Conservation (phyloP, 2,329 filamentous ascomycete genomes). For the Verticillium tricorpus region DNA sequence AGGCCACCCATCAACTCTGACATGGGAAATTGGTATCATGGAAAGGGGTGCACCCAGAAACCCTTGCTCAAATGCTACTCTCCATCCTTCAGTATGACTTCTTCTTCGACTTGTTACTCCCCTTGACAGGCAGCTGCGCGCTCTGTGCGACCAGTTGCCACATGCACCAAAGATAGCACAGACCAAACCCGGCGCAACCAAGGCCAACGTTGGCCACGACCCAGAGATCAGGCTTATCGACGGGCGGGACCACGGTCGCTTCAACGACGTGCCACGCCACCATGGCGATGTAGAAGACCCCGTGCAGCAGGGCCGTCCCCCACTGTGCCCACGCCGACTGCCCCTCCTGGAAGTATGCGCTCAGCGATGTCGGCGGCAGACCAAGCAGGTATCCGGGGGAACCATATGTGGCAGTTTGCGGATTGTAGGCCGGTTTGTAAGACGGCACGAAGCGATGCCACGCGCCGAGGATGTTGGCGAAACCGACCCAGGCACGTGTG, state of each 20-base stretch:
- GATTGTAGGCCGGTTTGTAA: no score
- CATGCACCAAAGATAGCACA: conserved; percentile 91
- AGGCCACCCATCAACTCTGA: not conserved
- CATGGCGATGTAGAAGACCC: conserved; percentile 73
- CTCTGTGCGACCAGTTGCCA: conserved; percentile 62
- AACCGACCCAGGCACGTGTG: conserved; percentile 87
- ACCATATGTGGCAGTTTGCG: no score
- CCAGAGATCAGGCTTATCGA: conserved; percentile 87
- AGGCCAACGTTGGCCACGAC: conserved; percentile 85
- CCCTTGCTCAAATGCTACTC: not conserved
- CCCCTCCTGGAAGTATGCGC: conserved; percentile 58
- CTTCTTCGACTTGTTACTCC: conserved; percentile 6
- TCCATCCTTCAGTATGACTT: not conserved
- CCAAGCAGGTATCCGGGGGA: conserved; percentile 86
- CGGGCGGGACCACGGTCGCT: conserved; percentile 61
- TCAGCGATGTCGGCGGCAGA: conserved; percentile 71
- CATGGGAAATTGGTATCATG: not conserved
- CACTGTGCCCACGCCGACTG: conserved; percentile 43
- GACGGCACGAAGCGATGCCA: no score
- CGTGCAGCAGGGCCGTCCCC: conserved; percentile 65
- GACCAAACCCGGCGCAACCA: conserved; percentile 76
- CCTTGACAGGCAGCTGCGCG: conserved; percentile 34
- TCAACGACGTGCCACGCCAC: conserved; percentile 76
- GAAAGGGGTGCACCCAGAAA: not conserved
- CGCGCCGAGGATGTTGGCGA: conserved; percentile 81